Percentiles rank a stretch among this genome's conserved stretches.
Conservation (phyloP, 2,329 filamentous ascomycete species). For the Alternaria sp. region DNA sequence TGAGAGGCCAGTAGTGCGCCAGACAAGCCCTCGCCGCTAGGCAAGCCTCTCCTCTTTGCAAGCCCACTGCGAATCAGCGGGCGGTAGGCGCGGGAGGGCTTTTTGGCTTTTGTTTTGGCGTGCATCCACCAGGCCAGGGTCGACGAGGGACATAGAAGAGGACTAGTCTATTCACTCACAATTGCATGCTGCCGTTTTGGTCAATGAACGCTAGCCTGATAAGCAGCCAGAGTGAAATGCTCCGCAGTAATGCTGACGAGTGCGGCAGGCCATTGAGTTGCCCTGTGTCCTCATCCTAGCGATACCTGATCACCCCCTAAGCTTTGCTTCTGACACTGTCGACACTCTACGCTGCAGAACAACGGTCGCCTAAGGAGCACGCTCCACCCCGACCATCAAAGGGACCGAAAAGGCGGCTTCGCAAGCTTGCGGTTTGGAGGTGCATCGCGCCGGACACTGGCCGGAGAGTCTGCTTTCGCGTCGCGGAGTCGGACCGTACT, state of each 20-base stretch:
- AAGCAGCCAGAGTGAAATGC: conserved; percentile 26
- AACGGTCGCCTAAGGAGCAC: conserved; percentile 19
- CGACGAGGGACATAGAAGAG: conserved; percentile 15
- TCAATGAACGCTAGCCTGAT: conserved; percentile 28
- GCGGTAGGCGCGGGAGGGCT: conserved; percentile 37
- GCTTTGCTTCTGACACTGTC: conserved; percentile 14
- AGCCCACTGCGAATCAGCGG: conserved; percentile 38
- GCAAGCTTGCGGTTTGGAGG: conserved; percentile 11
- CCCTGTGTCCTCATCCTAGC: conserved; percentile 19
- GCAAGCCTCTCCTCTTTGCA: conserved; percentile 27
- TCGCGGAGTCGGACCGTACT: conserved; percentile 34
- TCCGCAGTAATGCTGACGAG: conserved; percentile 27
- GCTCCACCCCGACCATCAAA: conserved; percentile 8
- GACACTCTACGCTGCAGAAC: conserved; percentile 11
- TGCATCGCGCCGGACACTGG: conserved; percentile 27
- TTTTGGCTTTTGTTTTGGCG: conserved; percentile 40
- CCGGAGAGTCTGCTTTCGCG: conserved; percentile 22
- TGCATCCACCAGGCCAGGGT: conserved; percentile 28
- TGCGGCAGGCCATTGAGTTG: conserved; percentile 25
- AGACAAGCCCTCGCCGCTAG: conserved; percentile 28
- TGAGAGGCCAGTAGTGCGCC: conserved; percentile 23
- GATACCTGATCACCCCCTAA: conserved; percentile 1
- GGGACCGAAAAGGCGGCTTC: conserved; percentile 26
- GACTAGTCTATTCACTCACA: conserved; percentile 31
- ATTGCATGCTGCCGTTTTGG: conserved; percentile 37